Evolutionary conservation across 106 monocot species (phyloP).

Genomic region (Agapanthus africanus): DNA sequence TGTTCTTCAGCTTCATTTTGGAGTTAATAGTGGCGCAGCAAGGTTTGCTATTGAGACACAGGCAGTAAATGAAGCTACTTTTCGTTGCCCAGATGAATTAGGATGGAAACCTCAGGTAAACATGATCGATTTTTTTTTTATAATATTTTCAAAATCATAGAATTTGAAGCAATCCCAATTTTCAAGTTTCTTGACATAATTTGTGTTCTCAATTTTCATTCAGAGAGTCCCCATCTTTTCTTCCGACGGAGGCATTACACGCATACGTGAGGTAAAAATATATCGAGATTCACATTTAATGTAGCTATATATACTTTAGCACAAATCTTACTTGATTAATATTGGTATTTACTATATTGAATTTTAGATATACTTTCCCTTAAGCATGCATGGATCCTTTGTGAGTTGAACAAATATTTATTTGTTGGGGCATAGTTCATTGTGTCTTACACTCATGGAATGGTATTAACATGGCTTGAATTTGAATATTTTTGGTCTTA

Average conservation of each 20-base stretch:
- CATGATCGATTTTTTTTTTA: neutral
- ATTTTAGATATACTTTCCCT: too few species aligned
- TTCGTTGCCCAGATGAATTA: conserved; percentile 89
- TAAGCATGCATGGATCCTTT: neutral
- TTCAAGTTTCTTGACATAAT: conserved; percentile 4
- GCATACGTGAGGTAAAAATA: conserved; percentile 16
- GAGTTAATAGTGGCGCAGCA: conserved; percentile 87
- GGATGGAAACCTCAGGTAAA: conserved; percentile 96
- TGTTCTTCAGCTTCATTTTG: conserved; percentile 75
- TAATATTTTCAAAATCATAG: neutral
- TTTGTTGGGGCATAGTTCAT: too few species aligned
- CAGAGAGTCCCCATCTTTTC: conserved; percentile 22
- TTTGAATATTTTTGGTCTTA: too few species aligned
- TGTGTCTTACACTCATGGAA: too few species aligned
- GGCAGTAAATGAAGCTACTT: conserved; percentile 93
- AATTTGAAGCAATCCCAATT: neutral
- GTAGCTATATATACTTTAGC: neutral
- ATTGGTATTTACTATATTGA: too few species aligned
- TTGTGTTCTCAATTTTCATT: neutral
- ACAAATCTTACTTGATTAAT: too few species aligned
- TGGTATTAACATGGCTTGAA: too few species aligned
- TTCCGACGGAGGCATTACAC: conserved; percentile 14
- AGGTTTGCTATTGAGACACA: conserved; percentile 89
- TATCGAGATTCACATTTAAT: neutral
- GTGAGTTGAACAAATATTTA: neutral